phyloP scores from a whole-genome alignment of 1,139 yeast genomes.

The Entelexis sorbosivorans region DNA sequence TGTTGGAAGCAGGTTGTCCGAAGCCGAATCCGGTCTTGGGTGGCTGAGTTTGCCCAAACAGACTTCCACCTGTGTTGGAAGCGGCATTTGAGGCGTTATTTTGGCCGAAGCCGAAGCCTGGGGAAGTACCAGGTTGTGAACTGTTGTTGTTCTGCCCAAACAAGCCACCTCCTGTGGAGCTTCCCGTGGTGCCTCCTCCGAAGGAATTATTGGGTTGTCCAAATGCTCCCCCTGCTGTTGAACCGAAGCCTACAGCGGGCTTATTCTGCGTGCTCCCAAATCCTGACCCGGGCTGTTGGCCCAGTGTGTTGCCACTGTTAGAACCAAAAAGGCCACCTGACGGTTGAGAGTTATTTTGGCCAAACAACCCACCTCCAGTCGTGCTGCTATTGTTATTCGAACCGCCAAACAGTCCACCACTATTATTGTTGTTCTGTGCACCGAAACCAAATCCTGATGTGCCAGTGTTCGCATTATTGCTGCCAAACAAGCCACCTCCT shows the following conservation, averaged over 20 bases:
- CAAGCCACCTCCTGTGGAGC: constrained; percentile 20
- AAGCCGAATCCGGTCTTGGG: constrained; percentile 2
- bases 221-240: neutral
- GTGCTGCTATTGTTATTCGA: neutral
- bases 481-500: constrained; percentile 21
- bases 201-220: neutral
- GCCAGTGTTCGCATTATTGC: constrained; percentile 11
- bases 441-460: constrained; percentile 24
- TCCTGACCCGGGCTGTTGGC: constrained; percentile 4
- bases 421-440: neutral
- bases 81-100: constrained; percentile 23
- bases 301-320: neutral
- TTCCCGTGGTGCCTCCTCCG: neutral
- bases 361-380: constrained; percentile 16
- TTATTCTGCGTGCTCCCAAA: neutral
- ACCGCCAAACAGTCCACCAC: neutral
- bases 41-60: constrained; percentile 6
- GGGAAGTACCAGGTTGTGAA: neutral
- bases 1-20: neutral
- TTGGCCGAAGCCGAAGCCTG: constrained; percentile 28
- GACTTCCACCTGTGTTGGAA: constrained; percentile 21
- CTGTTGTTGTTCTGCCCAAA: constrained; percentile 11
- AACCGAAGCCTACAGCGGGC: neutral
- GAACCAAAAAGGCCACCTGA: constrained; percentile 23
- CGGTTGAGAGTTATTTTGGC: constrained; percentile 6